Evolutionary conservation across 331 rosid species (phyloP).

Genomic region (Cucumis variabilis): DNA sequence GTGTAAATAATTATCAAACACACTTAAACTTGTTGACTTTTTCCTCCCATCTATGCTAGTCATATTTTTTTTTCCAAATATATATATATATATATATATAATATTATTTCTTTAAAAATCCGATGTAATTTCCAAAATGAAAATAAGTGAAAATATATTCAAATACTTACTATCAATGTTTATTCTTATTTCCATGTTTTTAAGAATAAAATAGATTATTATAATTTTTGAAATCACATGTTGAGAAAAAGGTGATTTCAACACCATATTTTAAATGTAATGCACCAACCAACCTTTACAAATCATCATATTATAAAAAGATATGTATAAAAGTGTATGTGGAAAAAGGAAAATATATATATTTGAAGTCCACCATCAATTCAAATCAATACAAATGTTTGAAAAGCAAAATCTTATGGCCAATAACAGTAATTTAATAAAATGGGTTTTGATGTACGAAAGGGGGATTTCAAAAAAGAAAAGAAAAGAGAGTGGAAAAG

Average conservation of each 20-base stretch:
- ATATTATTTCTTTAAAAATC: too few species aligned
- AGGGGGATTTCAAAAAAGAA: background rate
- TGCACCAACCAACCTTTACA: background rate
- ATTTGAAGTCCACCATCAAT: background rate
- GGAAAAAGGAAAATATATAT: background rate
- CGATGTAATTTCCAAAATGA: too few species aligned
- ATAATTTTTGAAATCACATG: too few species aligned
- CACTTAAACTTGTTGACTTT: too few species aligned
- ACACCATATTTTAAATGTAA: background rate
- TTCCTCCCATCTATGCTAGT: too few species aligned
- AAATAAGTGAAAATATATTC: too few species aligned
- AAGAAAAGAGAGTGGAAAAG: background rate
- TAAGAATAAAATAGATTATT: too few species aligned
- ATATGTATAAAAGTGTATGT: background rate
- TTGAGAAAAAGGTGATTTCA: background rate
- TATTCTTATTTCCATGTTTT: too few species aligned
- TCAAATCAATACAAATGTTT: background rate
- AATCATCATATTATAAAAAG: background rate
- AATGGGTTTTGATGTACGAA: background rate
- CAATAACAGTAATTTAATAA: constrained; percentile 13
- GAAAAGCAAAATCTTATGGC: background rate
- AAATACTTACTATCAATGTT: too few species aligned
- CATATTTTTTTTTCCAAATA: too few species aligned
- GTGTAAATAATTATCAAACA: too few species aligned
- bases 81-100: too few species aligned